Base-by-base conservation (phyloP, 257 asterid genomes). In the Solanum chiquidenum region DNA sequence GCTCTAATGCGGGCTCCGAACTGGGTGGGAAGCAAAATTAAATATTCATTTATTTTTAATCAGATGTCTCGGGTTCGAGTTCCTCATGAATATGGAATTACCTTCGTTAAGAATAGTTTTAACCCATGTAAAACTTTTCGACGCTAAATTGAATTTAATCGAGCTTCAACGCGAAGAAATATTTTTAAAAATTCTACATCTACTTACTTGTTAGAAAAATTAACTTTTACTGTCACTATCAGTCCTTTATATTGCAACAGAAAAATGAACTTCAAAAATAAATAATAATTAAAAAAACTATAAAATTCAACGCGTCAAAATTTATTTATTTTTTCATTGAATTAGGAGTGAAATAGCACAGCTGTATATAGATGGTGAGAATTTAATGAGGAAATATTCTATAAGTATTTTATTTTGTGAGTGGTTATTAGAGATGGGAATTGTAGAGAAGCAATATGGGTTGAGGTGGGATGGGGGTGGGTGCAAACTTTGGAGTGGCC, bases 231-330 rank as follows among this genome's bases (percentile, higher is more conserved):
- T 25, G 25, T 79, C 64, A 6, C n/a, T 25, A 25, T 44, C 58
- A 40, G 33, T 74, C 6, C 35, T 40, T 37, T 75, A 75, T 23
- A 5, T 75, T 77, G 37, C 62, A 42, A 79, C 14, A 42, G 83
- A 77, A 27, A 38, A 42, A 77, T 25, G 9, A 12, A 38, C 25
- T 25, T 76, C 12, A 29, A 75, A 8, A 34, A 69, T 14, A 12
- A 25, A 27, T 34, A 44, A 44, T 44, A 44, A 44, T 44, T 44
- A 44, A 52, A 52, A 5, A 52, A 6, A 12, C 13, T 55, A 16
- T 34, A 38, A 64, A 46, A 73, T 35, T 87, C 80, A 76, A 87
- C 88, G 84, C 88, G 91, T 84, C 74, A 73, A 55, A 14, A 6
- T 3, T 29, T 7, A 34, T 68, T 29, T 29, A 68, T 27, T 68